phyloP scores from a whole-genome alignment of 192 early-diverging fungal genomes.

The Backusella circina region DNA sequence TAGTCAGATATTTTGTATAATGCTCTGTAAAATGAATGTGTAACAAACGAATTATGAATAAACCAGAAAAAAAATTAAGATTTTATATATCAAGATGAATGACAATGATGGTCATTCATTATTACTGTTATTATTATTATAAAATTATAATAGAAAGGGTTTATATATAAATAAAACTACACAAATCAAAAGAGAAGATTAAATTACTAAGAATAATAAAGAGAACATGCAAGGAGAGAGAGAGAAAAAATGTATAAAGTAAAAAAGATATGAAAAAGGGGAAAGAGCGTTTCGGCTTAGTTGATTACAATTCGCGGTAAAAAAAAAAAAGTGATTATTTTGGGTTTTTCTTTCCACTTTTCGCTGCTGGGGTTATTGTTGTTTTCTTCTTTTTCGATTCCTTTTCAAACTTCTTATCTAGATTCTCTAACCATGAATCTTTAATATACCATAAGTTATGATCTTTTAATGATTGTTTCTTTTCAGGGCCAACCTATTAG shows the following conservation, averaged over 20 bases:
- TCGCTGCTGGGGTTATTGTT: neutral
- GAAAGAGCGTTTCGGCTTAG: neutral
- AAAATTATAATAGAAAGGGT: neutral
- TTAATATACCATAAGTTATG: slow-evolving; percentile 11
- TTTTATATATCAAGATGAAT: neutral
- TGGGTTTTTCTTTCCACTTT: neutral
- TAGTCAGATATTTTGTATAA: too few species aligned
- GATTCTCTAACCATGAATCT: neutral
- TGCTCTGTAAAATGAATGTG: neutral
- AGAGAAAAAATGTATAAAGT: neutral
- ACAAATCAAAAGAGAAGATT: neutral
- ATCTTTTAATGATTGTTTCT: slow-evolving; percentile 5
- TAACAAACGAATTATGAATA: neutral
- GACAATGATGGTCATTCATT: too few species aligned
- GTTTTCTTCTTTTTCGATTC: neutral
- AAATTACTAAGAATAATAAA: neutral
- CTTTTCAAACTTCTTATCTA: neutral
- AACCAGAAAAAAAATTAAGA: neutral
- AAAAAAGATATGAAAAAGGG: neutral
- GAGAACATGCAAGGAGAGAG: neutral
- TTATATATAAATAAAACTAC: neutral
- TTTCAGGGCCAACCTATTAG: slow-evolving; percentile 9
- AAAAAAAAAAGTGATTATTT: neutral
- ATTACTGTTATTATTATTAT: neutral
- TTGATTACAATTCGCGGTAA: neutral